These are phyloP conservation scores for Eragrostis tef DNA, from an alignment of 202 grass and related monocot genomes.

Conservation along the genomic window DNA sequence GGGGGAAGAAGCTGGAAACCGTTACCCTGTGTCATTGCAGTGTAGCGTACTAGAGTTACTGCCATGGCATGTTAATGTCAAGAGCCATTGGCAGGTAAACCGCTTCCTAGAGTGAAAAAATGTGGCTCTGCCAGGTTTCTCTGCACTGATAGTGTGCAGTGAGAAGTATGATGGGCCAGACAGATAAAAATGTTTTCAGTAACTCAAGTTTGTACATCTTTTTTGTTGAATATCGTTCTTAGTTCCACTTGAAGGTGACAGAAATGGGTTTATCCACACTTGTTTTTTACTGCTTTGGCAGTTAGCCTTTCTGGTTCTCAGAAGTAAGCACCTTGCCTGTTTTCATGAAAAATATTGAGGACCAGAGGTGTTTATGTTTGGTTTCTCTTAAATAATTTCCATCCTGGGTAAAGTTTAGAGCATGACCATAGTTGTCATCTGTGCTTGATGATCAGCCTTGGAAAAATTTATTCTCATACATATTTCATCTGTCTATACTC, in stretches of 20 bases:
- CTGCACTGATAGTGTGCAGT: conserved; percentile 94
- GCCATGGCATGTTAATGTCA: conserved; percentile 74
- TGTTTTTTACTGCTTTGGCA: neutral
- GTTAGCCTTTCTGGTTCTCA: neutral
- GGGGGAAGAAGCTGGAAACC: conserved; percentile 27
- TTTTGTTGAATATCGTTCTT: conserved; percentile 33
- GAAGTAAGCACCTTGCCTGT: neutral
- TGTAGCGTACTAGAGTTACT: conserved; percentile 53
- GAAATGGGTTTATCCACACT: neutral
- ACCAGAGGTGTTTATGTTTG: neutral
- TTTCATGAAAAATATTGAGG: neutral
- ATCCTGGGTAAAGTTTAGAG: neutral
- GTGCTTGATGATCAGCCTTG: no score
- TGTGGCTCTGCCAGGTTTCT: conserved; percentile 82
- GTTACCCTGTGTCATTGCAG: conserved; percentile 49
- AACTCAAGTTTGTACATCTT: conserved; percentile 8
- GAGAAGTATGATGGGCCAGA: conserved; percentile 88
- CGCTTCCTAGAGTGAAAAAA: conserved; percentile 72
- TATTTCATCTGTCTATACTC: no score
- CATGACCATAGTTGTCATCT: neutral
- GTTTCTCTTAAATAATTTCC: neutral
- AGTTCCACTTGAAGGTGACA: neutral
- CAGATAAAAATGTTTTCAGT: conserved; percentile 31
- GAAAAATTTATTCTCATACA: no score
- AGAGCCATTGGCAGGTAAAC: conserved; percentile 66